Evolutionary conservation across 2,329 filamentous ascomycete species (phyloP), one percentile per base, ranked within the genome.

Genomic region (Nothopassalora personata): DNA sequence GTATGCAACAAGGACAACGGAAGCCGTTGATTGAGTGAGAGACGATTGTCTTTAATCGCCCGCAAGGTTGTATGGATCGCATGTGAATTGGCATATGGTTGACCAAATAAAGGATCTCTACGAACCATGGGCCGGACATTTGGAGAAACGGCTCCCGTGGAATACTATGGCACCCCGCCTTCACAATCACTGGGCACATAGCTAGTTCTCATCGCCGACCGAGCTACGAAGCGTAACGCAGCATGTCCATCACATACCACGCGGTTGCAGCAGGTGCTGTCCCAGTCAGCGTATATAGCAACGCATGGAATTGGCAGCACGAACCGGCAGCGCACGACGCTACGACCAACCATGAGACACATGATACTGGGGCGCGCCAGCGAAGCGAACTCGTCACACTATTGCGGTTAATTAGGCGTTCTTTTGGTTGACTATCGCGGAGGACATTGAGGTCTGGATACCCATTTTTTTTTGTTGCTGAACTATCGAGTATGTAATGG

Each of bases 21-120:
- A 87, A 86, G 67, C 82, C 83, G 18, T 70, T 88, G 58, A 88
- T 88, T 62, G 84, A 88, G 71, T 88, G 79, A 86, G 60, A 51
- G 30, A 34, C 4, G 11, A 34, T 30, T 6, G 49, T 19, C 8
- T 34, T 30, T 4, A 19, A 19, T 28, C 30, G 18, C 11, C 34
- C 46, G 46, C 18, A 8, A 49, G 11, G 28, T 9, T 10, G 27
- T 27, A n/a, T 10, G 15, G 39, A 13, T n/a, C n/a, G 50, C n/a
- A 9, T 9, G 11, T n/a, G 39, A 11, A 5, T 53, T 28, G 31
- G 28, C 34, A 23, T 33, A 53, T 53, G 18, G 3, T 11, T 33
- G 8, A 13, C 33, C 27, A 13, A 8, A 43, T 1, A 19, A 28
- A 28, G 46, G 19, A 33, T 34, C 27, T 19, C 5, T 28, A 34